phyloP scores from a whole-genome alignment of 2,329 filamentous ascomycete genomes.

The Alternaria consortialis region DNA sequence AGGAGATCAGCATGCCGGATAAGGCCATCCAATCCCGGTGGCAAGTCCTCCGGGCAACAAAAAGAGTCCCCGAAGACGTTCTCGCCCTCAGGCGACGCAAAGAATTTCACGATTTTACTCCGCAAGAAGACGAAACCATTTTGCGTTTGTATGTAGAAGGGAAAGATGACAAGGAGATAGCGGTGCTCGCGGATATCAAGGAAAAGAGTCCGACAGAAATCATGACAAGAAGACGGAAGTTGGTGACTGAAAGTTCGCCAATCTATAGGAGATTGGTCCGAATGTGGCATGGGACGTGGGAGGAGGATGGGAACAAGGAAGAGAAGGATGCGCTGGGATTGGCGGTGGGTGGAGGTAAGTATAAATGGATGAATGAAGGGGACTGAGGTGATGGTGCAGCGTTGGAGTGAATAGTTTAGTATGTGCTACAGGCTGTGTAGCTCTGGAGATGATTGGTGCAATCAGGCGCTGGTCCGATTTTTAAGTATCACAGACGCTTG shows the following conservation, averaged over 20 bases:
- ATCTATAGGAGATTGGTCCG: conserved; percentile 11
- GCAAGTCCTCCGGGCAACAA: conserved; percentile 6
- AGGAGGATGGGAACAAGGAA: not conserved
- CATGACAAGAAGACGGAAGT: not conserved
- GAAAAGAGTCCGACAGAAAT: conserved; percentile 8
- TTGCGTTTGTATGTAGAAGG: conserved; percentile 7
- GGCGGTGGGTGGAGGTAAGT: not conserved
- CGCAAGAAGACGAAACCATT: conserved; percentile 17
- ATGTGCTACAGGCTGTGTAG: not conserved
- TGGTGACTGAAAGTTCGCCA: conserved; percentile 3
- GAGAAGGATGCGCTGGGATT: not conserved
- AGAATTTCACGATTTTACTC: not conserved
- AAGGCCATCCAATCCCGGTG: conserved; percentile 17
- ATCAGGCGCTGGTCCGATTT: not conserved
- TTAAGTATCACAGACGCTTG: not conserved
- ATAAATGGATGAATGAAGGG: not conserved
- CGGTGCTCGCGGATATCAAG: not conserved
- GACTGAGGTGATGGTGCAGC: not conserved
- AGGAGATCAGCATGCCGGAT: not conserved
- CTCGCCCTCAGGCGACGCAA: conserved; percentile 6
- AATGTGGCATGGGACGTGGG: not conserved
- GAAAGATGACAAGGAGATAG: conserved; percentile 7
- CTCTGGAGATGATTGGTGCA: not conserved
- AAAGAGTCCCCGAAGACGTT: conserved; percentile 15
- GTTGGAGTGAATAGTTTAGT: not conserved